Evolutionary conservation across 306 rosid genomes (phyloP), one percentile per base, ranked within the genome.

Genomic region (Castanopsis chinensis): DNA sequence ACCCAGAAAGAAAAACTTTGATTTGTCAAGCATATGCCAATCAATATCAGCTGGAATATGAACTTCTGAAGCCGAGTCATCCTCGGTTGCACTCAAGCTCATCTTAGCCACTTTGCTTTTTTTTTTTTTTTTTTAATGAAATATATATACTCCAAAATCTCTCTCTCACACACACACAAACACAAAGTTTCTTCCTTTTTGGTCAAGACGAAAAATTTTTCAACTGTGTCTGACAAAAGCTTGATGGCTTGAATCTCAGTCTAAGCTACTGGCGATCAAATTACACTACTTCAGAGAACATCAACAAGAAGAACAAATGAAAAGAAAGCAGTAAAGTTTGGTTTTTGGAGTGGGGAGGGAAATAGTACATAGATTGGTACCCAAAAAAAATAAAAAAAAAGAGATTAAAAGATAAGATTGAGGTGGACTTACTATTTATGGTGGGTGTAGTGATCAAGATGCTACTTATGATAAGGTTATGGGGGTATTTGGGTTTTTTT

Each of bases 11-110:
- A 92, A 95, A 63, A 95, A 95, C 65, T 84, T 95, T 51, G 98
- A 92, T 81, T 95, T 95, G 81, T 95, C 99, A 2, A 95, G 82
- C 99, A 95, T 95, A 86, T 95, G 90, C 99, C 99, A 95, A 23
- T 95, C 99, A 72, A 95, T 89, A 67, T 95, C 99, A 0, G 91
- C 89, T 14, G 99, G 99, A 71, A 95, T 76, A 63, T 90, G 92
- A 41, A 92, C 90, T 73, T 95, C 98, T 1, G 97, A 83, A 72
- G 88, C 75, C 58, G 98, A 85, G 69, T 91, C 97, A 25, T 95
- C 92, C 79, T 92, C 90, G 18, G 93, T 88, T 6, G 92, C 60
- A 3, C 93, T 80, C 43, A 95, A 79, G 79, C 93, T 91, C 98
- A 95, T 92, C 88, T 89, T 92, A 83, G 90, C 94, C 94, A 89